Evolutionary conservation across 345 rosid species (phyloP), one percentile per base, ranked within the genome.

Genomic region (Arabidopsis arenosa): DNA sequence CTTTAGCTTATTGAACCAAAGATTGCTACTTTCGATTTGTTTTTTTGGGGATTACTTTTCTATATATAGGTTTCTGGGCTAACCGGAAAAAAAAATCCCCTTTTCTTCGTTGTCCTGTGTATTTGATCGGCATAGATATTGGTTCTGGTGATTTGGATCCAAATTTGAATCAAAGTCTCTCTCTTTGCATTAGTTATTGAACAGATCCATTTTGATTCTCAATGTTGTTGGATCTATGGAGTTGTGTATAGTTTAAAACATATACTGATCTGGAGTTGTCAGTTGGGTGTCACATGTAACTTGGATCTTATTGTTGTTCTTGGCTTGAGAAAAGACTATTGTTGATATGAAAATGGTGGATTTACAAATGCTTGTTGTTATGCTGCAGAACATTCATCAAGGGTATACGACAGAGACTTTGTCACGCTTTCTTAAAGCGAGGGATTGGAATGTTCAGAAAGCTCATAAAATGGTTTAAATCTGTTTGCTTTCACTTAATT

Each of bases 381-480:
- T 80, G 67, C 14, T 83, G 65, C 89, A 96, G 98, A 93, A 84
- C 79, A 65, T 96, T 70, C 99, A 96, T 78, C 99, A 93, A 65
- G 99, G 98, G 6, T 85, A 81, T 84, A 85, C 88, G 6, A 75
- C 75, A 15, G 96, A 91, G 85, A 87, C 83, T 32, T 79, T 91
- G 77, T 63, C 64, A 54, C 97, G 97, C 63, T 96, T 93, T 75
- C 89, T 96, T 54, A 93, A 86, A 84, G 99, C 99, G 7, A 88
- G 99, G 72, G 97, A 96, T 28, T 86, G 94, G 89, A 85, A 89
- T 87, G 93, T 93, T 48, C 73, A 79, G 40, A 91, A 87, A 82
- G 96, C 98, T 60, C 89, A 91, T 83, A 83, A 84, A 88, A 91
- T 96, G 99, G 99, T 95, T 77, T 52, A 1, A 26, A 36, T 66